Evolutionary conservation across 2,329 filamentous ascomycete genomes (phyloP).

Genomic region (Samsoniella hepiali): DNA sequence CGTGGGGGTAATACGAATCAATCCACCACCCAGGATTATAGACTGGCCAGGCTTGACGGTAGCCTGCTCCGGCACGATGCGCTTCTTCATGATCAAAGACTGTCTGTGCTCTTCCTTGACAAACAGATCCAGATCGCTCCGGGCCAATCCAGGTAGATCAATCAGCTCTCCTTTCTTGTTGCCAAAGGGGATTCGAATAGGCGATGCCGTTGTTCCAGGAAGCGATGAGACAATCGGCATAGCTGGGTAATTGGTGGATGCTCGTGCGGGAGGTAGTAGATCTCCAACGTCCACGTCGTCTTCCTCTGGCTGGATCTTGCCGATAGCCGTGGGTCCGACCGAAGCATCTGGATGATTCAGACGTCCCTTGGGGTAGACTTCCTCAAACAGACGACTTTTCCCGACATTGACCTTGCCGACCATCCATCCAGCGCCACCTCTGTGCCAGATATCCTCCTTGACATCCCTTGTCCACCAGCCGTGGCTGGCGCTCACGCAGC

Average conservation of each 20-base stretch:
- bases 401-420: conserved; percentile 98
- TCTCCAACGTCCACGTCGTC: conserved; percentile 40
- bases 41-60: conserved; percentile 74
- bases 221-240: conserved; percentile 86
- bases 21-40: conserved; percentile 71
- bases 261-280: conserved; percentile 73
- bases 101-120: conserved; percentile 64
- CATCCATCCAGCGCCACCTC: conserved; percentile 88
- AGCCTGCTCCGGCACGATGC: conserved; percentile 69
- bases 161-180: conserved; percentile 84
- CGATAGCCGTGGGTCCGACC: neutral
- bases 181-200: conserved; percentile 89
- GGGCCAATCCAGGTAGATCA: conserved; percentile 81
- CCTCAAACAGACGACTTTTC: conserved; percentile 87
- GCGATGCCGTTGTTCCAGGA: conserved; percentile 90
- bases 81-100: conserved; percentile 73
- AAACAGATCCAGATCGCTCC: conserved; percentile 68
- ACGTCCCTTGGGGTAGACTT: conserved; percentile 74
- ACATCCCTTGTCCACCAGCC: conserved; percentile 88
- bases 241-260: conserved; percentile 70
- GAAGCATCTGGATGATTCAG: neutral
- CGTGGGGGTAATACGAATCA: conserved; percentile 81
- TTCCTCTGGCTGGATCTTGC: conserved; percentile 9
- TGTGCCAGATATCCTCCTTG: conserved; percentile 79
- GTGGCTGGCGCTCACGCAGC: conserved; percentile 79